A percentile compares a stretch with the other conserved stretches of the same genome.
Evolutionary conservation across 768 basidiomycete genomes (phyloP).

Genomic region (Leccinum incarnatum): DNA sequence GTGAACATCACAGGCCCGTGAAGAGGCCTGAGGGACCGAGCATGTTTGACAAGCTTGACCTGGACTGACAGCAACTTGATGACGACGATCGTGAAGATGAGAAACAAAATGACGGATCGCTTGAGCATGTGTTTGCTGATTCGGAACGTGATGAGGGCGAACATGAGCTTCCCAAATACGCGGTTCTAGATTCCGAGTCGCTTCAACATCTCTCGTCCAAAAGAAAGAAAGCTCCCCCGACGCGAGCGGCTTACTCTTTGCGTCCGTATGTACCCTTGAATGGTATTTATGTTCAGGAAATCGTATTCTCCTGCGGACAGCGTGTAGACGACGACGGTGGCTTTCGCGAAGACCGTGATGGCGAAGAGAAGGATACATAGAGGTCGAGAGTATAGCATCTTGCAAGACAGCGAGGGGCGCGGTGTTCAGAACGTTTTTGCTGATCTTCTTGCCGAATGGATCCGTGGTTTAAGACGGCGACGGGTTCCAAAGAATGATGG

Average conservation of each 20-base stretch:
- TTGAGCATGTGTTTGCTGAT: slow-evolving; percentile 28
- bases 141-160: slow-evolving; percentile 29
- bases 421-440: neutral
- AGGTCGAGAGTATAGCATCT: slow-evolving; percentile 16
- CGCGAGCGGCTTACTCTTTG: slow-evolving; percentile 16
- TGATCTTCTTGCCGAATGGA: neutral
- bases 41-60: slow-evolving; percentile 29
- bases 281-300: slow-evolving; percentile 12
- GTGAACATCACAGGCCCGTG: slow-evolving; percentile 25
- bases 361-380: slow-evolving; percentile 14
- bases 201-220: neutral
- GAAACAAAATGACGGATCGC: slow-evolving; percentile 28
- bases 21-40: slow-evolving; percentile 26
- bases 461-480: neutral
- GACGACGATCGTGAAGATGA: slow-evolving; percentile 31
- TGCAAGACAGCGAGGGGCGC: slow-evolving; percentile 2
- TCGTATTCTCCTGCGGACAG: slow-evolving; percentile 21
- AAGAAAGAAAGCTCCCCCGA: neutral
- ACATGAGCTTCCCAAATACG: slow-evolving; percentile 23
- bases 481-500: neutral
- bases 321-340: slow-evolving; percentile 17
- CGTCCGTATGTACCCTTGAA: slow-evolving; percentile 18
- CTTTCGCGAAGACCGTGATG: slow-evolving; percentile 22
- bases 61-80: slow-evolving; percentile 30
- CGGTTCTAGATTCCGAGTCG: slow-evolving; percentile 11